Base-by-base conservation (phyloP, 2,329 filamentous ascomycete species). In the Chrysoporthe cubensis region DNA sequence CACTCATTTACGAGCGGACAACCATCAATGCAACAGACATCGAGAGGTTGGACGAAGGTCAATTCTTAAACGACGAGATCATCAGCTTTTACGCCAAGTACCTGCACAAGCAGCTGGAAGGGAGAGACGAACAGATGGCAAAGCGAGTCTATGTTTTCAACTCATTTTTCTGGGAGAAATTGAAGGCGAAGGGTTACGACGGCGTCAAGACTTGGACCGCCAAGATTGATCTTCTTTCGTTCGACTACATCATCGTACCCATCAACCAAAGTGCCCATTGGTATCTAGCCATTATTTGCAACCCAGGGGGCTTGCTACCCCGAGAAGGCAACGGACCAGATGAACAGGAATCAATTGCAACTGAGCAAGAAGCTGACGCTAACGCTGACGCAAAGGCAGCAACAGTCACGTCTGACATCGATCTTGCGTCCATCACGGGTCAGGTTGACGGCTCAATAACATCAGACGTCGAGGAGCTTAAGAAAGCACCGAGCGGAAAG, bases 251-350 rank as follows among this genome's bases (percentile, higher is more conserved):
- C 68, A 85, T 98, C 13, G 91, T 99, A 7, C 96, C 96, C 0
- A 93, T 99, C 76, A 96, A 97, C 73, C 92, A 97, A 75, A 83
- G 88, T 72, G 80, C 84, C 1, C 96, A 99, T 78, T 99, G 96
- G 96, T 98, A 96, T 78, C 82, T 98, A 71, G 94, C 93, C 16
- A 95, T 99, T 66, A 95, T 99, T 64, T 97, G 93, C 85, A 97
- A 99, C 74, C 85, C 95, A 2, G 86, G 88, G 3, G 89, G 85
- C 63, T 83, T 96, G 32, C 75, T 88, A 8, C 76, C 76, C 1
- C 44, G 14, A 43, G 58, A 56, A 18, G 34, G 34, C 14, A 59
- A 52, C 37, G 14, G 34, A 18, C 8, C 60, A 46, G 62, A 61
- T 34, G 14, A 48, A 44, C 44, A 54, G 13, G 60, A 42, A 26